phyloP scores from a whole-genome alignment of 495 filamentous ascomycete genomes.

The Aspergillus kassunensis region DNA sequence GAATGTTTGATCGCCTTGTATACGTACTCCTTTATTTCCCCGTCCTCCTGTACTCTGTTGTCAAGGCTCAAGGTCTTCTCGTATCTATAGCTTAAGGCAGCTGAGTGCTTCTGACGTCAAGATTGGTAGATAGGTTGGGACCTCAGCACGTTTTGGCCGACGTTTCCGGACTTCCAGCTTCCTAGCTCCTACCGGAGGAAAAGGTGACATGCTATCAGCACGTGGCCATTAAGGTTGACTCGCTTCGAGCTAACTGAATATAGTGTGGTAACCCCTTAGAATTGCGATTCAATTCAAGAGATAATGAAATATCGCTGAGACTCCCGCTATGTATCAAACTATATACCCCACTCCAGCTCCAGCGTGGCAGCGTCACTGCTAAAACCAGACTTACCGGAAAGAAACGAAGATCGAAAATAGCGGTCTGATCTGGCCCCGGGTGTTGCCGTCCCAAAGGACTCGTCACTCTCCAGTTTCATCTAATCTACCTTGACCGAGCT shows the following conservation, averaged over 20 bases:
- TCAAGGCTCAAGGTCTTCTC: no score
- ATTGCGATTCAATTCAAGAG: not conserved
- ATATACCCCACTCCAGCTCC: slow-evolving; percentile 10
- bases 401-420: not conserved
- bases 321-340: slow-evolving; percentile 16
- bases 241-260: not conserved
- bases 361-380: not conserved
- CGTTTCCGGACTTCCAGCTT: not conserved
- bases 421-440: not conserved
- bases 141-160: no score
- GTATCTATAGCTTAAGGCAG: no score
- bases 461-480: slow-evolving; percentile 28
- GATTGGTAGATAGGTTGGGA: no score
- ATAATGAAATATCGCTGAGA: slow-evolving; percentile 5
- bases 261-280: not conserved
- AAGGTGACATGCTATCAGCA: no score
- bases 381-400: not conserved
- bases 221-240: slow-evolving; percentile 3
- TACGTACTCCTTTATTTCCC: no score
- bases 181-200: no score
- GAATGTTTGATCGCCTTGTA: no score
- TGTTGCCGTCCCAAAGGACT: not conserved
- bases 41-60: no score
- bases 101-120: slow-evolving; percentile 10
- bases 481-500: slow-evolving; percentile 45